Conservation (phyloP, 805 yeast species). For the Wickerhamiella nectarea region DNA sequence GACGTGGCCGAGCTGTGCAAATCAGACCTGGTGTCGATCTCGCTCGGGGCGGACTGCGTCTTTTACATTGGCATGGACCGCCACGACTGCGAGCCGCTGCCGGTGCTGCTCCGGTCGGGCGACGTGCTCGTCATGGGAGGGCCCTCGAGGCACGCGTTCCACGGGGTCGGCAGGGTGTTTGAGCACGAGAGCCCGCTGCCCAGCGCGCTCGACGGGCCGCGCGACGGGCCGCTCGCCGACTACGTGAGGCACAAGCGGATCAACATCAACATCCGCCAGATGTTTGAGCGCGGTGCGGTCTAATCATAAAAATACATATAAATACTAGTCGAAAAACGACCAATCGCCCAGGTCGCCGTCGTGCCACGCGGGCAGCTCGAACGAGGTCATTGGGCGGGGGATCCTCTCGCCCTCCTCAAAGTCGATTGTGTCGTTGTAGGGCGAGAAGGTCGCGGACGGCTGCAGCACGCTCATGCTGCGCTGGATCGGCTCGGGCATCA, state of each 20-base stretch:
- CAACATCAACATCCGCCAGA: conserved; percentile 31
- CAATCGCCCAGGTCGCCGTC: conserved; percentile 11
- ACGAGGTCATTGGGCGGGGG: conserved; percentile 13
- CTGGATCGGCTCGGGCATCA: conserved; percentile 4
- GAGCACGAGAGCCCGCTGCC: background rate
- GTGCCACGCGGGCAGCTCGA: conserved; percentile 13
- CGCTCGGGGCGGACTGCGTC: conserved; percentile 30
- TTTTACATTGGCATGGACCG: conserved; percentile 25
- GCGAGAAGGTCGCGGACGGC: conserved; percentile 5
- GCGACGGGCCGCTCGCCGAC: conserved; percentile 13
- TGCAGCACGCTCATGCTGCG: conserved; percentile 9
- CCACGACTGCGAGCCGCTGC: conserved; percentile 22
- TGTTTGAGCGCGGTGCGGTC: conserved; percentile 20
- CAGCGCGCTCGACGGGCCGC: conserved; percentile 10
- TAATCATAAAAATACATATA: background rate
- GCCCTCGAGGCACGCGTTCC: conserved; percentile 29
- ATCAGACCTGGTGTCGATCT: conserved; percentile 28
- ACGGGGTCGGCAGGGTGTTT: conserved; percentile 32
- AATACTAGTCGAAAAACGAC: conserved; percentile 12
- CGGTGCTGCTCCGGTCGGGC: conserved; percentile 28
- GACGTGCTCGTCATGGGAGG: conserved; percentile 33
- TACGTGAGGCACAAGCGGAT: conserved; percentile 29
- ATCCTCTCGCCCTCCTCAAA: conserved; percentile 12
- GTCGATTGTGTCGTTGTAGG: conserved; percentile 2
- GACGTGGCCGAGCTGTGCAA: conserved; percentile 30